Evolutionary conservation across 371 early-diverging fungal genomes (phyloP).

Genomic region (Coemansia sp.): DNA sequence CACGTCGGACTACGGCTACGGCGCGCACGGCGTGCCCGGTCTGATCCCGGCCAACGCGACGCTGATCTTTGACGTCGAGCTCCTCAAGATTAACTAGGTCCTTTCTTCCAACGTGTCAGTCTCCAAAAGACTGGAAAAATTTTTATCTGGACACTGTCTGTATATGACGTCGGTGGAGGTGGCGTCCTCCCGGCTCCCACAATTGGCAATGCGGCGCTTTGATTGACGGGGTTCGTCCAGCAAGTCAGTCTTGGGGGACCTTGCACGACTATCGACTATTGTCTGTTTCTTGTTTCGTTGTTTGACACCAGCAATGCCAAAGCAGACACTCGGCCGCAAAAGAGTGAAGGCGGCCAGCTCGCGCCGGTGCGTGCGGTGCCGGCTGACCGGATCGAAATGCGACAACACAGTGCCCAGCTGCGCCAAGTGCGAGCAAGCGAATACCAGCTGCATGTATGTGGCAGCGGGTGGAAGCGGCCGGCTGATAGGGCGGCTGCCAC

Average conservation of each 20-base stretch:
- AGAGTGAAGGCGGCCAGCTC: neutral
- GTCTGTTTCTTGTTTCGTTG: too few species aligned
- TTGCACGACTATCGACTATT: too few species aligned
- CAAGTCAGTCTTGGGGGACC: too few species aligned
- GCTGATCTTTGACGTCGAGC: constrained; percentile 84
- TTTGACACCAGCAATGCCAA: too few species aligned
- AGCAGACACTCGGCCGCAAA: neutral
- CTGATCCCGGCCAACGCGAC: constrained; percentile 82
- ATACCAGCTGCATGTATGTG: constrained; percentile 13
- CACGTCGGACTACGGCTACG: constrained; percentile 76
- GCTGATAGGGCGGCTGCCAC: constrained; percentile 16
- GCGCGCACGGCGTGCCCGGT: constrained; percentile 62
- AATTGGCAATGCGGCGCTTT: too few species aligned
- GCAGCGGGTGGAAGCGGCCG: constrained; percentile 13
- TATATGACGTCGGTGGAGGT: neutral
- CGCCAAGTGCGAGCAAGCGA: constrained; percentile 8
- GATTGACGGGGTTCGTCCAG: too few species aligned
- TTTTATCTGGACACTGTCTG: neutral
- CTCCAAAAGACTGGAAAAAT: neutral
- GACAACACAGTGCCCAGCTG: constrained; percentile 9
- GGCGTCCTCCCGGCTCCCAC: too few species aligned
- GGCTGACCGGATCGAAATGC: constrained; percentile 21
- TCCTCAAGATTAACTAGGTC: constrained; percentile 65
- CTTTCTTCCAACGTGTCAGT: neutral
- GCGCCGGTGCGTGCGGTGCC: constrained; percentile 31